These are phyloP conservation scores for Geoglossum glabrum DNA, from an alignment of 495 filamentous ascomycete genomes.

Conservation along the genomic window DNA sequence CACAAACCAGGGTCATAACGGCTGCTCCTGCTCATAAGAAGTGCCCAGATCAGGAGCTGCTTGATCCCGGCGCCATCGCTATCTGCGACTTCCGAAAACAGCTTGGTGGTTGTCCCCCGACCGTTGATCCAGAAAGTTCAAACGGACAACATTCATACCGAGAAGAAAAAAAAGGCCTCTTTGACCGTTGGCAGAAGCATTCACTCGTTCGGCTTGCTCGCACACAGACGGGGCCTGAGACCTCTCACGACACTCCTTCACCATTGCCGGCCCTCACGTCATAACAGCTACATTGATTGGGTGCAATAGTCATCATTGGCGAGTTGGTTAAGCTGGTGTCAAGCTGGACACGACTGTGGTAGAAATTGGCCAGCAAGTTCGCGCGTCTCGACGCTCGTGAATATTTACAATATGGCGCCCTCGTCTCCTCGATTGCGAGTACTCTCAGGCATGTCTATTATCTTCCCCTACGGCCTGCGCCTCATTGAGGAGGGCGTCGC, in stretches of 20 bases:
- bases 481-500: neutral
- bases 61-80: neutral
- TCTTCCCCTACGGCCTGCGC: too few relatives aligned
- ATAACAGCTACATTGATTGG: neutral
- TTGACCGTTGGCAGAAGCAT: neutral
- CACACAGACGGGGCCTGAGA: neutral
- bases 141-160: neutral
- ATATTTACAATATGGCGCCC: constrained; percentile 2
- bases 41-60: neutral
- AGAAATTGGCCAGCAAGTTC: neutral
- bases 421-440: constrained; percentile 4
- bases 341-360: neutral
- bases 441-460: constrained; percentile 4
- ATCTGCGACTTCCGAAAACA: neutral
- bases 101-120: neutral
- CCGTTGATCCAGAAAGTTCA: constrained; percentile 1
- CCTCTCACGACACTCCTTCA: neutral
- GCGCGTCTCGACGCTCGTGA: neutral
- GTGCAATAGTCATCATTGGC: neutral
- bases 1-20: neutral
- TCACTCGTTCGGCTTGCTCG: neutral
- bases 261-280: neutral
- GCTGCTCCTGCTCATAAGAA: neutral
- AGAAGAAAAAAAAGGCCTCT: neutral
- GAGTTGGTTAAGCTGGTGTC: neutral